phyloP scores from a whole-genome alignment of 805 yeast genomes.

The Naumovozyma dairenensis region DNA sequence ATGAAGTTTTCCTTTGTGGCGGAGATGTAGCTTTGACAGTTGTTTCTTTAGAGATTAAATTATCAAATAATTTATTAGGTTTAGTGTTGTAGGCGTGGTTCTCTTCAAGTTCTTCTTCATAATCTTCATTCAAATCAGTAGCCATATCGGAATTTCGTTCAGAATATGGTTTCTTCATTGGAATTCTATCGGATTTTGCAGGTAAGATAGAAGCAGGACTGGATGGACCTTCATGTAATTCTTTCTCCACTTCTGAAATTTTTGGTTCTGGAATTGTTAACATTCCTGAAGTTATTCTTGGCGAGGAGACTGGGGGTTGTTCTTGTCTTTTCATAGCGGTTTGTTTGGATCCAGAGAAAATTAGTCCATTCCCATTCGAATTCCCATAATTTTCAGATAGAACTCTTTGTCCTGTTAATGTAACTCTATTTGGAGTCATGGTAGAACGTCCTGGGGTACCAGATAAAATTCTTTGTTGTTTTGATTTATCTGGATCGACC shows the following conservation, averaged over 20 bases:
- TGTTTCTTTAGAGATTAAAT: too few relatives aligned
- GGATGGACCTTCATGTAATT: constrained; percentile 32
- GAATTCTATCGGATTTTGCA: constrained; percentile 25
- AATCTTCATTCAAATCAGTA: too few relatives aligned
- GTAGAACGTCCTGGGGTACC: constrained; percentile 25
- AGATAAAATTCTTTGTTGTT: constrained; percentile 26
- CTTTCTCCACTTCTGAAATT: constrained; percentile 32
- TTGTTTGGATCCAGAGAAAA: constrained; percentile 6
- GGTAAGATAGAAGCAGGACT: constrained; percentile 29
- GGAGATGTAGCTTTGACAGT: too few relatives aligned
- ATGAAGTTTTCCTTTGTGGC: constrained; percentile 20
- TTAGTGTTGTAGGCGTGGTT: too few relatives aligned
- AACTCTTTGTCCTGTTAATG: constrained; percentile 24
- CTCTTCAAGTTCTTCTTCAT: too few relatives aligned
- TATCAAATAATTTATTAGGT: too few relatives aligned
- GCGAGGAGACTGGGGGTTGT: constrained; percentile 11
- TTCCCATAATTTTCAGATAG: constrained; percentile 17
- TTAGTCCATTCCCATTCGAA: constrained; percentile 9
- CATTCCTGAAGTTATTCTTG: constrained; percentile 37
- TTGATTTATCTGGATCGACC: constrained; percentile 31
- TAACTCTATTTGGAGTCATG: constrained; percentile 17
- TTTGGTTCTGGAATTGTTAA: constrained; percentile 36
- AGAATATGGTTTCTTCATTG: constrained; percentile 28
- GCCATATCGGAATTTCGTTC: too few relatives aligned
- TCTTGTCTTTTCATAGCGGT: constrained; percentile 1